Conservation (phyloP, 208 protist species). For the Vickermania ingenoplastis region DNA sequence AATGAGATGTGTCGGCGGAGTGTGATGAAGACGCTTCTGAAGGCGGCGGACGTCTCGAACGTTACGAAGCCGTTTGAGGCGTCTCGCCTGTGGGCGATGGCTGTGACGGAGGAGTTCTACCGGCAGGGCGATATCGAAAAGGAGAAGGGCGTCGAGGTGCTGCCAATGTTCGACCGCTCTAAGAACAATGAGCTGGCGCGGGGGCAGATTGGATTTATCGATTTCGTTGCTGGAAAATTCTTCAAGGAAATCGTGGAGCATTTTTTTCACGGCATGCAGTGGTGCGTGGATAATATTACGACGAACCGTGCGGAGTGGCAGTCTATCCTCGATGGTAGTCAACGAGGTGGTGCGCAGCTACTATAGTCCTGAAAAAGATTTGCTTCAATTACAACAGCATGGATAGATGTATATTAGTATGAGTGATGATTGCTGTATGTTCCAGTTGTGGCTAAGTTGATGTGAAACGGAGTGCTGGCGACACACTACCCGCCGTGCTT, state of each 20-base stretch:
- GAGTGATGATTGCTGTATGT: too few relatives aligned
- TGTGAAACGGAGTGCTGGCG: too few relatives aligned
- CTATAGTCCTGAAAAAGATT: too few relatives aligned
- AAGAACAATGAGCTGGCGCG: slow-evolving; percentile 77
- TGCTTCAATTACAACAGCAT: too few relatives aligned
- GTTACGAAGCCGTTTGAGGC: slow-evolving; percentile 82
- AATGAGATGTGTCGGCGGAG: slow-evolving; percentile 17
- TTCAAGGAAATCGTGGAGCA: slow-evolving; percentile 54
- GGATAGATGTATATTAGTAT: too few relatives aligned
- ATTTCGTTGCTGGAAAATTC: slow-evolving; percentile 74
- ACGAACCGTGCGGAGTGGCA: slow-evolving; percentile 64
- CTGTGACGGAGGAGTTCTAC: slow-evolving; percentile 86
- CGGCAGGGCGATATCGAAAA: slow-evolving; percentile 84
- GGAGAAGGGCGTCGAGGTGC: slow-evolving; percentile 70
- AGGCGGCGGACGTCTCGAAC: slow-evolving; percentile 79
- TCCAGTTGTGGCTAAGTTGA: too few relatives aligned
- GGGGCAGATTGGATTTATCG: slow-evolving; percentile 83
- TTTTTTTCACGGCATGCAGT: slow-evolving; percentile 66
- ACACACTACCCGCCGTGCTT: too few relatives aligned
- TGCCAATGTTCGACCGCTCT: slow-evolving; percentile 81
- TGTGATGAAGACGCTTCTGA: slow-evolving; percentile 73
- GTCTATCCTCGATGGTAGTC: slow-evolving; percentile 29
- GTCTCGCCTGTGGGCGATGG: slow-evolving; percentile 70
- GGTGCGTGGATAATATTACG: slow-evolving; percentile 58
- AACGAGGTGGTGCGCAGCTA: neutral